Conservation (phyloP, 768 basidiomycete species). For the Suillus discolor region DNA sequence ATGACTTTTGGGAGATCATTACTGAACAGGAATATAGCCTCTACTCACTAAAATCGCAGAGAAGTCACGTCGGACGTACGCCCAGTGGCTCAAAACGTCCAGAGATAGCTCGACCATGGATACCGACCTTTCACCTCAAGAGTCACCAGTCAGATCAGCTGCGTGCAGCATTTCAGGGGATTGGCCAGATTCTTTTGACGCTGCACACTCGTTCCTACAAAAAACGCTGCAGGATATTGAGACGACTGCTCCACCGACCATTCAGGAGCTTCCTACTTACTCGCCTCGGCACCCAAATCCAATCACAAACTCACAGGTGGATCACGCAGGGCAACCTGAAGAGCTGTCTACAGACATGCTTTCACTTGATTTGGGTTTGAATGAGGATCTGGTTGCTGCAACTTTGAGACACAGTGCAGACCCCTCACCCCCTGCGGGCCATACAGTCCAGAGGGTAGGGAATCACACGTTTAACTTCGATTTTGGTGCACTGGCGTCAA, state of each 20-base stretch:
- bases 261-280: slow-evolving; percentile 28
- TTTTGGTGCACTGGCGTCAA: slow-evolving; percentile 56
- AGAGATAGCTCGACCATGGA: slow-evolving; percentile 28
- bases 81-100: slow-evolving; percentile 38
- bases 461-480: slow-evolving; percentile 64
- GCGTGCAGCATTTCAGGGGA: slow-evolving; percentile 3
- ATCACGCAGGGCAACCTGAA: slow-evolving; percentile 24
- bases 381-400: slow-evolving; percentile 28
- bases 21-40: slow-evolving; percentile 38
- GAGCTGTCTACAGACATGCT: slow-evolving; percentile 35
- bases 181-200: slow-evolving; percentile 20
- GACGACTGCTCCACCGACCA: slow-evolving; percentile 18
- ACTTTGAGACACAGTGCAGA: slow-evolving; percentile 20
- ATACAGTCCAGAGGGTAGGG: slow-evolving; percentile 44
- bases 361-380: slow-evolving; percentile 30
- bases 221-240: slow-evolving; percentile 29
- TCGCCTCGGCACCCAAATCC: slow-evolving; percentile 19
- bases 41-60: slow-evolving; percentile 57
- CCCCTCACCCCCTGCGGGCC: slow-evolving; percentile 18
- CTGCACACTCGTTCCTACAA: slow-evolving; percentile 26
- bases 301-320: slow-evolving; percentile 12
- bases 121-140: slow-evolving; percentile 20
- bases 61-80: slow-evolving; percentile 49
- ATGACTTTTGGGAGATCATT: neutral
- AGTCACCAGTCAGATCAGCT: slow-evolving; percentile 6